Evolutionary conservation across 148 eudicot genomes (phyloP).

Genomic region (Arbutus unedo): DNA sequence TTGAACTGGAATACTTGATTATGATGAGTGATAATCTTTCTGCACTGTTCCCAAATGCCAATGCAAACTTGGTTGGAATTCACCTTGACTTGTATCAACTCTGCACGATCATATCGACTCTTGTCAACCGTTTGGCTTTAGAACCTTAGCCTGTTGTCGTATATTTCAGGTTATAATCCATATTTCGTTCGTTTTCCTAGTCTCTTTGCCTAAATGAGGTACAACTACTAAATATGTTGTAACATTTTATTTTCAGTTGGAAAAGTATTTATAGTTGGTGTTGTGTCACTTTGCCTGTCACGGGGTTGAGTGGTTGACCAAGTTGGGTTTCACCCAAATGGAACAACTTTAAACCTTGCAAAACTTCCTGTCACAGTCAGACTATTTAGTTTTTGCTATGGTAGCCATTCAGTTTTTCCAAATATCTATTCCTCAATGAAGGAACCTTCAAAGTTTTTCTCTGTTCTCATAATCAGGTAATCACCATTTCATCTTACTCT

Average conservation of each 20-base stretch:
- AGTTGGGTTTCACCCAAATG: conserved; percentile 40
- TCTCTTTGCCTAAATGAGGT: background rate
- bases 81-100: conserved; percentile 34
- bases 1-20: conserved; percentile 47
- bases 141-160: conserved; percentile 50
- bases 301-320: conserved; percentile 50
- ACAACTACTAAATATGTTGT: background rate
- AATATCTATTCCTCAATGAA: conserved; percentile 60
- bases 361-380: conserved; percentile 51
- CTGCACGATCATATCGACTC: conserved; percentile 37
- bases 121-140: conserved; percentile 56
- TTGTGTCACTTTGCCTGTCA: conserved; percentile 45
- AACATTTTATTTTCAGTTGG: conserved; percentile 37
- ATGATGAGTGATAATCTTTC: conserved; percentile 64
- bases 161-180: conserved; percentile 39
- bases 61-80: conserved; percentile 32
- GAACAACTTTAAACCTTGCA: conserved; percentile 32
- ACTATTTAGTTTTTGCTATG: conserved; percentile 52
- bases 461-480: conserved; percentile 38
- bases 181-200: background rate
- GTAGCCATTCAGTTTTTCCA: conserved; percentile 62
- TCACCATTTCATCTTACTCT: background rate
- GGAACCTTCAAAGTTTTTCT: conserved; percentile 35
- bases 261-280: conserved; percentile 42
- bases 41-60: conserved; percentile 42